These are phyloP conservation scores for Harringtonia aguacate DNA, from an alignment of 2,329 filamentous ascomycete genomes.

Conservation along the genomic window DNA sequence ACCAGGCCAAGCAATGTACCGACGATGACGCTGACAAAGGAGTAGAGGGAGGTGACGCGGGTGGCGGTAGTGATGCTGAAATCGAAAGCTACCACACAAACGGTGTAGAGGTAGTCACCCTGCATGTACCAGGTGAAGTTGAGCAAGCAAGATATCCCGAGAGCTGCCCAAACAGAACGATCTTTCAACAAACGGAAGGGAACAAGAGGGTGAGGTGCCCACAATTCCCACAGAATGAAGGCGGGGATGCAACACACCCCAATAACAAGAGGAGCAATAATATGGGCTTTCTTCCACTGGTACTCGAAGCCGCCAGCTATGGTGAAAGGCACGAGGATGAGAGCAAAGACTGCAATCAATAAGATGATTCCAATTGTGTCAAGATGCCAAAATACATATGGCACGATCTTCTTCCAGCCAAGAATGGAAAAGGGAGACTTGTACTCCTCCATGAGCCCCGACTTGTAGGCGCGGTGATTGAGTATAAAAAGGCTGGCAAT, in stretches of 20 bases:
- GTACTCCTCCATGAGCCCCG: constrained; percentile 32
- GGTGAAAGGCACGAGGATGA: constrained; percentile 33
- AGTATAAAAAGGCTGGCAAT: constrained; percentile 29
- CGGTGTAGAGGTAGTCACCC: constrained; percentile 53
- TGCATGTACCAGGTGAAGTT: constrained; percentile 54
- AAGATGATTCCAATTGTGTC: constrained; percentile 34
- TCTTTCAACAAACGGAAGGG: constrained; percentile 52
- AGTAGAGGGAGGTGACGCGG: constrained; percentile 49
- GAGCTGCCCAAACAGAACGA: constrained; percentile 51
- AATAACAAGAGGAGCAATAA: constrained; percentile 33
- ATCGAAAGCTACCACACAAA: constrained; percentile 50
- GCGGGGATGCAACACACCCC: constrained; percentile 36
- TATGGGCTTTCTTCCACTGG: constrained; percentile 25
- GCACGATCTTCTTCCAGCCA: constrained; percentile 12
- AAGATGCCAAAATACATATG: constrained; percentile 34
- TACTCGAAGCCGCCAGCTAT: constrained; percentile 30
- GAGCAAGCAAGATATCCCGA: constrained; percentile 46
- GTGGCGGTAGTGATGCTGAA: constrained; percentile 46
- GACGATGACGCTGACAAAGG: constrained; percentile 43
- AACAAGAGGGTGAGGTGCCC: constrained; percentile 41
- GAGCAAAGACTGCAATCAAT: constrained; percentile 33
- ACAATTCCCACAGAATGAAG: constrained; percentile 38
- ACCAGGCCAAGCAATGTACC: constrained; percentile 46
- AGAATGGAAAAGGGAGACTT: neutral
- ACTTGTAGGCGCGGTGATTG: constrained; percentile 37